These are phyloP conservation scores for Adansonia digitata DNA, from an alignment of 345 rosid species.

Conservation along the genomic window DNA sequence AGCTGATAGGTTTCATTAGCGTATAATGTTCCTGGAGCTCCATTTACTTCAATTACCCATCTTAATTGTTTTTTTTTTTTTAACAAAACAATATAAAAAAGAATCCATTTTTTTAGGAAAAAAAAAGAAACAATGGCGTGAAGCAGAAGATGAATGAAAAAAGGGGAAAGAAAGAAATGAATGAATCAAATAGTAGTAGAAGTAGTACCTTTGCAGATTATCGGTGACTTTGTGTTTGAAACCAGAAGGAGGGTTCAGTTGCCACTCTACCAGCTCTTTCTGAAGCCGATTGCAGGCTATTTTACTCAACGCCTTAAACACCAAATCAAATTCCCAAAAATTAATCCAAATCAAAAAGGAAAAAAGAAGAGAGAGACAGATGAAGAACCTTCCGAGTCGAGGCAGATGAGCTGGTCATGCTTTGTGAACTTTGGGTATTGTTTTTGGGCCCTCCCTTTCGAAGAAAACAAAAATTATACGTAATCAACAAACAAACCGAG, in stretches of 20 bases:
- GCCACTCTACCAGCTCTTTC: too few species aligned
- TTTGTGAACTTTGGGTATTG: background rate
- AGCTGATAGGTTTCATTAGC: too few species aligned
- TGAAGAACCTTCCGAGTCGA: background rate
- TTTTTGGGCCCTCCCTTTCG: too few species aligned
- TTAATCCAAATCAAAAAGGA: background rate
- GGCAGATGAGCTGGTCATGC: background rate
- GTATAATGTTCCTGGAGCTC: slow-evolving; percentile 84
- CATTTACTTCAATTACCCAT: slow-evolving; percentile 86
- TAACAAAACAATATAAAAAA: background rate
- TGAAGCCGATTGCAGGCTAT: too few species aligned
- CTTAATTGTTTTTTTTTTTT: slow-evolving; percentile 26
- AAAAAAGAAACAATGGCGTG: background rate
- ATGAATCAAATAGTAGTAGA: slow-evolving; percentile 7
- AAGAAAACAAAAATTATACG: too few species aligned
- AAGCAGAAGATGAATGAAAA: background rate
- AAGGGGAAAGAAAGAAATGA: background rate
- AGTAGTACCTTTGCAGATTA: slow-evolving; percentile 96
- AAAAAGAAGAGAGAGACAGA: background rate
- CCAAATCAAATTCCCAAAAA: background rate
- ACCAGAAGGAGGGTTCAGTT: too few species aligned
- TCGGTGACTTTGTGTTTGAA: slow-evolving; percentile 82
- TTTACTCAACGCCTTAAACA: too few species aligned
- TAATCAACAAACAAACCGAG: too few species aligned
- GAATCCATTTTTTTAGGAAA: too few species aligned